Conservation (phyloP, 768 basidiomycete genomes). For the Leucocoprinus leucothites region DNA sequence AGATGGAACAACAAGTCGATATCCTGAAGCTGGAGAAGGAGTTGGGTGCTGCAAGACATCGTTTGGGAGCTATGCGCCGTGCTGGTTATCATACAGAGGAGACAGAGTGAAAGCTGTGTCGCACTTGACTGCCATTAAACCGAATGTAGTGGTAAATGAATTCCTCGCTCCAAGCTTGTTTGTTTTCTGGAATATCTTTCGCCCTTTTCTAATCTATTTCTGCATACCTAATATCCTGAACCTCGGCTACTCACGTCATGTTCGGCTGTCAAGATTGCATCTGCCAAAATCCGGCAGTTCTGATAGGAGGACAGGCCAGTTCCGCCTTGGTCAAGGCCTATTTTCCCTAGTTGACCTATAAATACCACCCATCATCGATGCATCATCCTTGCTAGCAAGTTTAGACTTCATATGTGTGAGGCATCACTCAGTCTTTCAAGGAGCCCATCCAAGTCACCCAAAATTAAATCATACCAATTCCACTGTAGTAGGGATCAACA, state of each 20-base stretch:
- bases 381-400: too few relatives aligned
- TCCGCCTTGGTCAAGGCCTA: not conserved
- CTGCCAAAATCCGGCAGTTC: not conserved
- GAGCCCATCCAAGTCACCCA: too few relatives aligned
- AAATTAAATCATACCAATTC: too few relatives aligned
- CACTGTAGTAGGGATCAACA: too few relatives aligned
- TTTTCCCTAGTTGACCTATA: not conserved
- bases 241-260: not conserved
- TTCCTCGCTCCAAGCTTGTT: not conserved
- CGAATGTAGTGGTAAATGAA: not conserved
- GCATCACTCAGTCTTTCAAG: too few relatives aligned
- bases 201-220: constrained; percentile 5
- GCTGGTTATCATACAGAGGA: constrained; percentile 90
- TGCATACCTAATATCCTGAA: not conserved
- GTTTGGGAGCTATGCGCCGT: constrained; percentile 79
- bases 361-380: not conserved
- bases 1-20: constrained; percentile 99
- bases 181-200: not conserved
- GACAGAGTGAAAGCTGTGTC: constrained; percentile 46
- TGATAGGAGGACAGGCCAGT: too few relatives aligned
- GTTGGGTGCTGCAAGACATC: constrained; percentile 80
- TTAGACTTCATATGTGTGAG: too few relatives aligned
- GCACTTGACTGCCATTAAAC: not conserved
- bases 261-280: not conserved
- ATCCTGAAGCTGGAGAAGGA: constrained; percentile 97